Evolutionary conservation across 331 rosid species (phyloP), one percentile per base, ranked within the genome.

Genomic region (Rosa hybrid): DNA sequence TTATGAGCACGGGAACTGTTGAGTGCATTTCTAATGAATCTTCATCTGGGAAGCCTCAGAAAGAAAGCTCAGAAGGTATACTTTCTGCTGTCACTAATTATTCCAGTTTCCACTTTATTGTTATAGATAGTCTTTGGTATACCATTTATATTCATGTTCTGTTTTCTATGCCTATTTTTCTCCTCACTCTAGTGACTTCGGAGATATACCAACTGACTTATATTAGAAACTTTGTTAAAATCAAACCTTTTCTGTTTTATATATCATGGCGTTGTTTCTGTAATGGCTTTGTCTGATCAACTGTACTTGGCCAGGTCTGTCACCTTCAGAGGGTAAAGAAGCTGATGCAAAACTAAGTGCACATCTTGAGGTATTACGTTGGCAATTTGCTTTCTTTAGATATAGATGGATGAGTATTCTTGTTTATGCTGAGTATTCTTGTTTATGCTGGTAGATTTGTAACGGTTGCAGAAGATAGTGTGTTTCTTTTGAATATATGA

Each of bases 31-130:
- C 90, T 30, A 84, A 82, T 9, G 97, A 86, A 75, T 86, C 91
- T 39, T 89, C 91, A 79, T 80, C 86, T 80, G 90, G 81, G 81
- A 93, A 87, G 84, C 91, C 86, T 81, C 97, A 81, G 71, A 79
- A 87, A 81, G 98, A 90, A 85, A 86, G 89, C 87, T 83, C 91
- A 39, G 86, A 93, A 90, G 99, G 98, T 93, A 49, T 59, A 63
- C 75, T 76, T 90, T 68, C 65, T 64, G 69, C 70, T 77, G 20
- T 69, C 57, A 25, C 34, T 53, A 72, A 8, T 75, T 54, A 27
- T 16, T 73, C 56, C 20, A 34, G 20, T 23, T 56, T 39, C 75
- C 53, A 27, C 21, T 83, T 48, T 38, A 57, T 63, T 8, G 4
- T 23, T 68, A 60, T 63, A 20, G 77, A 74, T 54, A 41, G 30